These are phyloP conservation scores for Elsinoe fawcettii DNA, from an alignment of 2,329 filamentous ascomycete genomes.

Conservation along the genomic window DNA sequence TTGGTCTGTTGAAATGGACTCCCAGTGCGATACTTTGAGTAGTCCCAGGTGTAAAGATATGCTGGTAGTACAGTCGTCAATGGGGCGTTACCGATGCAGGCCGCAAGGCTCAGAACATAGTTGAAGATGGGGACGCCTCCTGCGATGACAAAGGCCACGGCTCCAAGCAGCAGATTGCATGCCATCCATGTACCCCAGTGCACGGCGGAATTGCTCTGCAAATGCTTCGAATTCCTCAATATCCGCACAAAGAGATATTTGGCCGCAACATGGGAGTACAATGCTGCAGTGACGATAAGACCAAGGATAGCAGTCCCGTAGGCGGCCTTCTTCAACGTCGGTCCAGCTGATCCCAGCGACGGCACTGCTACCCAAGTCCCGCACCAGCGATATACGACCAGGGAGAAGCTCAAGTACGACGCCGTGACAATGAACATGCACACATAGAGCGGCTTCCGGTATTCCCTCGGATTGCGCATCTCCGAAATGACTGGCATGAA, in stretches of 20 bases:
- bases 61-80: conserved; percentile 46
- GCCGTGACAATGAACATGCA: conserved; percentile 53
- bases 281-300: conserved; percentile 40
- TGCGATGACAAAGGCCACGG: conserved; percentile 44
- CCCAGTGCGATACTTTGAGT: conserved; percentile 24
- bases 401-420: conserved; percentile 50
- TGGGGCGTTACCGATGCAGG: conserved; percentile 40
- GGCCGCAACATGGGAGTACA: conserved; percentile 33
- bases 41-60: conserved; percentile 46
- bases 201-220: conserved; percentile 43
- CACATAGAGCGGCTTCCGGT: conserved; percentile 51
- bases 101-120: conserved; percentile 39
- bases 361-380: conserved; percentile 57
- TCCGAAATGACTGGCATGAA: conserved; percentile 60
- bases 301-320: conserved; percentile 54
- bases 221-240: conserved; percentile 44
- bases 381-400: conserved; percentile 56
- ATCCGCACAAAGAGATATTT: conserved; percentile 52
- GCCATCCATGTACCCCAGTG: conserved; percentile 48
- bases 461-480: conserved; percentile 54
- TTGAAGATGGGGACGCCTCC: conserved; percentile 49
- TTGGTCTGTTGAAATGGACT: conserved; percentile 29
- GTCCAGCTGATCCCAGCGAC: conserved; percentile 52
- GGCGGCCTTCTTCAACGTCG: conserved; percentile 51
- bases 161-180: conserved; percentile 37